A percentile compares a stretch with the other conserved stretches of the same genome.
Conservation (phyloP, 2,329 filamentous ascomycete species). For the Esteya vermicola region DNA sequence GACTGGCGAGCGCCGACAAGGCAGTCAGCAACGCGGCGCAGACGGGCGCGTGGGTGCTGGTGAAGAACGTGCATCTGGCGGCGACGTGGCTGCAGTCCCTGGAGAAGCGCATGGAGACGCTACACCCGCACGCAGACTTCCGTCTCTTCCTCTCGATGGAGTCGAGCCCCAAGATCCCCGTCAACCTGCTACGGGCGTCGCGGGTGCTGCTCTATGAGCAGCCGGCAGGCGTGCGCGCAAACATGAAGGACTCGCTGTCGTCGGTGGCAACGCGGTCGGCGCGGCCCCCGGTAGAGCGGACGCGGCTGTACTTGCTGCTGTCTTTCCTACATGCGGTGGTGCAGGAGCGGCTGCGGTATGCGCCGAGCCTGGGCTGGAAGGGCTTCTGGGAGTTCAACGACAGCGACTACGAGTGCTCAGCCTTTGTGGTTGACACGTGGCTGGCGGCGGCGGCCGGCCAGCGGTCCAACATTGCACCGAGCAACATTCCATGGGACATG, state of each 20-base stretch:
- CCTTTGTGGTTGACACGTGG: conserved; percentile 93
- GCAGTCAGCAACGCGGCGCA: conserved; percentile 87
- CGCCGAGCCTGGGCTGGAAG: conserved; percentile 90
- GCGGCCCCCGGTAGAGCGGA: conserved; percentile 81
- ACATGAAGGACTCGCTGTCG: conserved; percentile 95
- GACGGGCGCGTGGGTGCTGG: conserved; percentile 84
- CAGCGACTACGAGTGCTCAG: conserved; percentile 96
- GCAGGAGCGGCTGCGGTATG: conserved; percentile 87
- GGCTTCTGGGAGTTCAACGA: conserved; percentile 99
- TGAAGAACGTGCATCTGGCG: conserved; percentile 97
- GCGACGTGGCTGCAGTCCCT: conserved; percentile 94
- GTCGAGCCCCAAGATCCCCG: conserved; percentile 88
- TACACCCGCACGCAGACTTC: conserved; percentile 89
- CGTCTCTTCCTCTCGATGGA: conserved; percentile 97
- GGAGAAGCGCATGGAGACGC: conserved; percentile 89
- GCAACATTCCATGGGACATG: conserved; percentile 94
- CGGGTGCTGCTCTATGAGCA: conserved; percentile 97
- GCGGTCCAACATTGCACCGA: conserved; percentile 82
- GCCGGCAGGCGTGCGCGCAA: conserved; percentile 86
- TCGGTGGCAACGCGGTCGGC: conserved; percentile 62
- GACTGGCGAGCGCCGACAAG: conserved; percentile 83
- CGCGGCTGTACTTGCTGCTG: conserved; percentile 76
- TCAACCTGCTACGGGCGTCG: conserved; percentile 85
- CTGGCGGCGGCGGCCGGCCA: conserved; percentile 69
- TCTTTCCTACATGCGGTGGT: conserved; percentile 93